Percentiles rank a stretch among this genome's conserved stretches.
phyloP scores from a whole-genome alignment of 2,329 filamentous ascomycete species.

The Sporothrix curviconia region DNA sequence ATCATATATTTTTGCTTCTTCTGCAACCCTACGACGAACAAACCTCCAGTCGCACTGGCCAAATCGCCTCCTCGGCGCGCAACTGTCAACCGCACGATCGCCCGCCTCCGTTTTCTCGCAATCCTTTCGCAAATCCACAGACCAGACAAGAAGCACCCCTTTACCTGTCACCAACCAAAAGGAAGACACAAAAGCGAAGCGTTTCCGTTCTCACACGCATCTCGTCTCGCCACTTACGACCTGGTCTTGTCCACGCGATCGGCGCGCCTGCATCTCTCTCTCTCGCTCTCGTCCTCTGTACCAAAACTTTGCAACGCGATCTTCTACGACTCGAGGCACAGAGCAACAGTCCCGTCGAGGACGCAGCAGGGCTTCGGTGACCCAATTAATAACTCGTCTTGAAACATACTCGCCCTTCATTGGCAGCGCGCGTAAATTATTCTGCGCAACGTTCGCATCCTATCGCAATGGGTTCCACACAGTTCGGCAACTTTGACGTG shows the following conservation, averaged over 20 bases:
- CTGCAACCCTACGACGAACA: background rate
- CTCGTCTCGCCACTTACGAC: background rate
- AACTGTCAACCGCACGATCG: background rate
- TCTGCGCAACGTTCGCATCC: background rate
- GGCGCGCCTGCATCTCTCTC: too few relatives aligned
- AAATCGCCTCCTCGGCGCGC: background rate
- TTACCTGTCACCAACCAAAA: too few relatives aligned
- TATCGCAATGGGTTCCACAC: constrained; percentile 50
- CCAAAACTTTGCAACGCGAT: too few relatives aligned
- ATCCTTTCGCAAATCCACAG: background rate
- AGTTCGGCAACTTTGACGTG: constrained; percentile 57
- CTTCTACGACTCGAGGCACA: too few relatives aligned
- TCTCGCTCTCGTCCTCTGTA: too few relatives aligned
- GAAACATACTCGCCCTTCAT: background rate
- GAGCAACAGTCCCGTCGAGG: too few relatives aligned
- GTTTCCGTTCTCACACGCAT: background rate
- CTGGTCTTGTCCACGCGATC: constrained; percentile 1
- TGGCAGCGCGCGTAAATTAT: background rate
- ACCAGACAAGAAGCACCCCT: too few relatives aligned
- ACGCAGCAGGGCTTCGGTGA: too few relatives aligned
- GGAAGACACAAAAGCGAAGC: constrained; percentile 4
- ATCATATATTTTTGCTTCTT: background rate
- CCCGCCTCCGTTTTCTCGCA: background rate
- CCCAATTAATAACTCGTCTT: too few relatives aligned
- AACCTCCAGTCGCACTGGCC: background rate